phyloP scores from a whole-genome alignment of 768 basidiomycete species.

The Gloeophyllum trabeum region DNA sequence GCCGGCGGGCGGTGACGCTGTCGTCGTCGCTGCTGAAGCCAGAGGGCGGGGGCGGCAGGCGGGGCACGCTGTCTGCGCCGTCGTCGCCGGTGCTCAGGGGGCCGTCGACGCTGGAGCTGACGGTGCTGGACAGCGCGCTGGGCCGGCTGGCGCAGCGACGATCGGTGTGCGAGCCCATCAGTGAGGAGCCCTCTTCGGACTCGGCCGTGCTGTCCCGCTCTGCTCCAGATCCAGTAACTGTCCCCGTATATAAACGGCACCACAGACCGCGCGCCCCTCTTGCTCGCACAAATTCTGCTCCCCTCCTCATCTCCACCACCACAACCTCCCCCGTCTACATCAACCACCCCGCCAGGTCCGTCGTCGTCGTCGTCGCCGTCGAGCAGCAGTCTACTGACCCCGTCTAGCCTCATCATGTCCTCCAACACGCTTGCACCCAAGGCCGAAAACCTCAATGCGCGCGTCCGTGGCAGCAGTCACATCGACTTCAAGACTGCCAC shows the following conservation, averaged over 20 bases:
- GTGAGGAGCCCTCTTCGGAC: constrained; percentile 29
- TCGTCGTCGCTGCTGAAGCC: too few species aligned
- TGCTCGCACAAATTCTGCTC: constrained; percentile 37
- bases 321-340: constrained; percentile 54
- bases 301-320: constrained; percentile 51
- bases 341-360: constrained; percentile 25
- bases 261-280: constrained; percentile 39
- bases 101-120: neutral
- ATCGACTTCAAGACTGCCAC: constrained; percentile 98
- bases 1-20: too few species aligned
- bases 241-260: constrained; percentile 44
- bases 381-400: constrained; percentile 3
- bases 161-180: constrained; percentile 33
- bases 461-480: constrained; percentile 67
- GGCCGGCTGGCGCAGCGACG: constrained; percentile 4
- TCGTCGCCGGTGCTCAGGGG: neutral
- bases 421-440: constrained; percentile 39
- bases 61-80: neutral
- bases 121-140: neutral
- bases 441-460: constrained; percentile 55
- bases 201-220: neutral
- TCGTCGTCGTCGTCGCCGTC: constrained; percentile 7
- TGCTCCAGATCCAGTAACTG: constrained; percentile 7
- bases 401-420: constrained; percentile 30
- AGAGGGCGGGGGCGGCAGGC: too few species aligned